Evolutionary conservation across 306 rosid genomes (phyloP), one percentile per base, ranked within the genome.

Genomic region (Abrus precatorius): DNA sequence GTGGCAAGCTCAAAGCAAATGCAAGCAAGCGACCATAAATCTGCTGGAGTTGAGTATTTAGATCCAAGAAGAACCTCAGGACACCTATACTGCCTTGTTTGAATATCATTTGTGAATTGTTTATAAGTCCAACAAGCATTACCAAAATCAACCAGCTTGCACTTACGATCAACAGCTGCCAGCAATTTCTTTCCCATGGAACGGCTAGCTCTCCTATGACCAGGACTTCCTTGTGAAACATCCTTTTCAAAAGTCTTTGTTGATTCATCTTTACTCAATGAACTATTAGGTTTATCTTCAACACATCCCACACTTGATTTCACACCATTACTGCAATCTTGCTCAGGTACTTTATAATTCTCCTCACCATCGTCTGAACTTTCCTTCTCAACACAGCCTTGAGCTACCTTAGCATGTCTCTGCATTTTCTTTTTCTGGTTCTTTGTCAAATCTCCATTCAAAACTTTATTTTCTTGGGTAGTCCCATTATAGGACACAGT

Each of bases 71-170:
- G 86, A 84, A 91, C 98, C 86, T 91, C 98, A 3, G 98, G 98
- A 65, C 98, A 91, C 85, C 98, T 84, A 79, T 93, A 93, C 82
- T 93, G 97, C 86, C 98, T 86, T 55, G 98, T 93, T 83, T 93
- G 98, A 79, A 93, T 91, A 80, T 93, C 98, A 72, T 79, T 93
- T 9, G 98, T 91, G 86, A 93, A 91, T 85, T 93, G 97, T 83
- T 93, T 93, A 76, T 91, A 86, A 7, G 97, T 93, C 98, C 98
- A 93, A 85, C 98, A 91, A 60, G 98, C 97, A 85, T 88, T 93
- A 72, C 98, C 97, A 84, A 93, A 91, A 84, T 93, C 98, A 44
- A 93, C 98, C 90, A 93, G 85, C 90, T 91, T 93, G 93, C 98
- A 93, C 61, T 78, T 90, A 67, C 87, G 87, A 82, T 90, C 95